Base-by-base conservation (phyloP, 768 basidiomycete genomes). In the Leccinellum rugosiceps region DNA sequence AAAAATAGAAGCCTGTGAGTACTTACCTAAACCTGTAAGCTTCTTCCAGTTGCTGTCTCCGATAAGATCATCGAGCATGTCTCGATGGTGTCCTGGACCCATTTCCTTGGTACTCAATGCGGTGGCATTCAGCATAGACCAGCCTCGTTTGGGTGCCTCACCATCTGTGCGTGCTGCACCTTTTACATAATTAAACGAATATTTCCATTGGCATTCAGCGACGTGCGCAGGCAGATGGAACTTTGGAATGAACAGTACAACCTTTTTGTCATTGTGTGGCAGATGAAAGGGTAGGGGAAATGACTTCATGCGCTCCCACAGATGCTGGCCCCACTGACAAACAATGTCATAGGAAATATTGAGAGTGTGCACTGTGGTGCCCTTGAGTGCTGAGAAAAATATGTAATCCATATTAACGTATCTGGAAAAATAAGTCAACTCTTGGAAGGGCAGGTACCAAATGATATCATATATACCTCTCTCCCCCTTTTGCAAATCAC, bases 401-500 rank as follows among this genome's bases (percentile, higher is more conserved):
- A 45, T 11, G 10, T 45, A 45, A 45, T 45, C 44, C 44, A 45
- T 45, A 45, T 45, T 45, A 13, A 45, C 23, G 10, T 25, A 45
- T 45, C 44, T 45, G 23, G 41, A 9, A 43, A 19, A 35, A 15
- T 35, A 35, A 35, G 34, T 35, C 34, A 35, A 35, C 34, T 14
- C 11, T 13, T 6, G 34, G 34, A 35, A 35, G 34, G 14, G 2
- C 34, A 14, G 34, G 34, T 35, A 35, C 34, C 13, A 35, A 43
- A 19, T 14, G 41, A 19, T 43, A 43, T 43, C n/a, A 43, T n/a
- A 43, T n/a, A 38, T 38, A 44, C n/a, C 21, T 6, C 52, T 67
- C 56, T n/a, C n/a, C 2, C 66, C 64, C 19, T 63, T 61, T 54
- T 65, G 64, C 3, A 67, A 28, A 25, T 68, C 59, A 1, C 50